Evolutionary conservation across 352 stramenopile species (phyloP).

Genomic region (Thraustochytrium sp.): DNA sequence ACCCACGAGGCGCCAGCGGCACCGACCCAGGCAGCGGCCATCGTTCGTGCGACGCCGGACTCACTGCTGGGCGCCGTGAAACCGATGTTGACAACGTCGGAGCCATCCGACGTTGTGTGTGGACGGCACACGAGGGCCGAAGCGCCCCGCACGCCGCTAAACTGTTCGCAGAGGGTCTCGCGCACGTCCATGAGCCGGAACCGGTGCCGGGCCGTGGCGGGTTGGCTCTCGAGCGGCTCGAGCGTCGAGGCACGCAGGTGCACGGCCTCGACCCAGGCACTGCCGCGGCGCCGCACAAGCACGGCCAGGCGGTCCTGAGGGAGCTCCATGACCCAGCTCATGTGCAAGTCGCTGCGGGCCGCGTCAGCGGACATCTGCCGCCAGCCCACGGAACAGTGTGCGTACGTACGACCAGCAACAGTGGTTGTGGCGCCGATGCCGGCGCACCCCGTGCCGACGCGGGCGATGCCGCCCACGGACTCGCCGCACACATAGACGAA

Average conservation of each 20-base stretch:
- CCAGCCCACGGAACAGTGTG: background rate
- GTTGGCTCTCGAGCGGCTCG: background rate
- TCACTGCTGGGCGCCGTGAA: background rate
- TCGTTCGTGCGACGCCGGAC: background rate
- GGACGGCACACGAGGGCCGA: background rate
- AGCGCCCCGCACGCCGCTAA: background rate
- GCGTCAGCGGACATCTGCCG: background rate
- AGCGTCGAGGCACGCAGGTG: background rate
- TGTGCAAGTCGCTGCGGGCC: background rate
- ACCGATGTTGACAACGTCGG: background rate
- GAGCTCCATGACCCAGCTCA: background rate
- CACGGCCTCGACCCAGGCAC: background rate
- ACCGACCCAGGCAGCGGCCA: background rate
- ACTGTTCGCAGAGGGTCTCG: background rate
- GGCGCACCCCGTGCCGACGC: background rate
- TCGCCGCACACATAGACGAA: constrained; percentile 37
- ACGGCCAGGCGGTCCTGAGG: background rate
- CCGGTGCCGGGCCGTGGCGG: background rate
- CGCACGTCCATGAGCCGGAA: background rate
- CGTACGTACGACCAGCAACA: constrained; percentile 1
- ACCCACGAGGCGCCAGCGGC: background rate
- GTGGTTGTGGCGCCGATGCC: background rate
- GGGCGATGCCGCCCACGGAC: background rate
- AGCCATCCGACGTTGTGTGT: background rate
- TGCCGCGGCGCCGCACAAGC: background rate